phyloP scores from a whole-genome alignment of 2,329 filamentous ascomycete genomes.

The Fusarium anguioides region DNA sequence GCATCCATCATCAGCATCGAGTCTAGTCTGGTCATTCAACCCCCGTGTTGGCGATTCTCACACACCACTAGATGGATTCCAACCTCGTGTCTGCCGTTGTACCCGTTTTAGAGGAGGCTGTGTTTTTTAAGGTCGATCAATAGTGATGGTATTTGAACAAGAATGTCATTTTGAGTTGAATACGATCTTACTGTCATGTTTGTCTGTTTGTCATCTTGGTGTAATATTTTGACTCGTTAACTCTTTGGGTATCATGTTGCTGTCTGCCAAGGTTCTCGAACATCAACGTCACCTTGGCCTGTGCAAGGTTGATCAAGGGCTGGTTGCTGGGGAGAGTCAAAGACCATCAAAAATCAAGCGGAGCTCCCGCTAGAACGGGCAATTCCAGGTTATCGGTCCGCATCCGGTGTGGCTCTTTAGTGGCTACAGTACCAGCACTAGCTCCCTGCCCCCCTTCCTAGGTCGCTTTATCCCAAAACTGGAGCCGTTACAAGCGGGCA shows the following conservation, averaged over 20 bases:
- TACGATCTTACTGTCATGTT: neutral
- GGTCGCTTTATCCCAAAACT: slow-evolving; percentile 37
- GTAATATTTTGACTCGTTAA: no score
- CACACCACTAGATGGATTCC: slow-evolving; percentile 28
- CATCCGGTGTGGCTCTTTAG: slow-evolving; percentile 37
- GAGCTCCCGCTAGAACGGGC: slow-evolving; percentile 38
- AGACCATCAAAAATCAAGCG: no score
- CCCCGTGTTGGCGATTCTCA: slow-evolving; percentile 28
- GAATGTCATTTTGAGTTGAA: neutral
- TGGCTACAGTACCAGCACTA: slow-evolving; percentile 35
- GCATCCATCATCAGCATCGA: slow-evolving; percentile 7
- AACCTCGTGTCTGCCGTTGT: slow-evolving; percentile 36
- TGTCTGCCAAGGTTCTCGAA: slow-evolving; percentile 18
- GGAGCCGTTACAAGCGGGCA: slow-evolving; percentile 40
- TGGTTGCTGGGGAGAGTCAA: slow-evolving; percentile 36
- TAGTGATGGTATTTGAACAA: no score
- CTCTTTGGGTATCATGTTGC: no score
- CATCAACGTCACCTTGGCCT: slow-evolving; percentile 30
- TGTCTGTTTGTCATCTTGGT: neutral
- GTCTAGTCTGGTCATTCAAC: neutral
- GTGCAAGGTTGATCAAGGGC: slow-evolving; percentile 1
- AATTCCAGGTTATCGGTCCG: slow-evolving; percentile 36
- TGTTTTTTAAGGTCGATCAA: no score
- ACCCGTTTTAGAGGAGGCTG: slow-evolving; percentile 27
- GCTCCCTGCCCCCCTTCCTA: slow-evolving; percentile 26